Conservation (phyloP, 345 rosid species). For the Eucalyptus erythrocorys region DNA sequence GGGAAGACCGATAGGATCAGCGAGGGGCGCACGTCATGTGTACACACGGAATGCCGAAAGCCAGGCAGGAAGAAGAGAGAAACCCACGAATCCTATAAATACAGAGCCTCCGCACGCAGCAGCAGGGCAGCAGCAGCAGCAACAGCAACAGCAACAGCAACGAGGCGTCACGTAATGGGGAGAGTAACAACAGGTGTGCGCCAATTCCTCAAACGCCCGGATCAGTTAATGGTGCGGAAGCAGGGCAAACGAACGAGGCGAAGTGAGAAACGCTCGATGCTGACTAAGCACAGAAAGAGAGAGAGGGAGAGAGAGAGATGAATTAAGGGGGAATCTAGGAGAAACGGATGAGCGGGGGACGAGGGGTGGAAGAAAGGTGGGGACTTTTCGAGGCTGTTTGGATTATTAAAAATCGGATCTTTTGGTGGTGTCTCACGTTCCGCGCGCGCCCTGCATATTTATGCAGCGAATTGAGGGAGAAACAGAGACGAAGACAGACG, state of each 20-base stretch:
- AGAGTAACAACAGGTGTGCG: background rate
- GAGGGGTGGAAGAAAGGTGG: background rate
- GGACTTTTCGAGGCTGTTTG: background rate
- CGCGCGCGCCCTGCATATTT: background rate
- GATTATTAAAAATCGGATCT: background rate
- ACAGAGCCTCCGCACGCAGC: background rate
- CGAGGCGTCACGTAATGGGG: background rate
- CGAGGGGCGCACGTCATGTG: background rate
- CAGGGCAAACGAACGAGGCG: background rate
- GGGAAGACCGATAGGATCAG: background rate
- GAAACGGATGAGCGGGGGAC: background rate
- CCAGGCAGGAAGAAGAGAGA: background rate
- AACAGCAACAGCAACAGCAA: background rate
- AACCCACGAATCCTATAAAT: background rate
- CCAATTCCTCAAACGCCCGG: background rate
- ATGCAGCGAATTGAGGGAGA: background rate
- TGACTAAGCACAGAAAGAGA: background rate
- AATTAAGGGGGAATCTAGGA: background rate
- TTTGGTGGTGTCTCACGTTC: background rate
- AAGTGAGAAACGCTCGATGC: background rate
- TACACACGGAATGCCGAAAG: fast-evolving
- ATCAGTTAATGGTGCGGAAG: background rate
- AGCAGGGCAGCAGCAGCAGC: background rate
- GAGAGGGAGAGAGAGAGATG: background rate
- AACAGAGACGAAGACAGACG: no score